A percentile compares a stretch with the other conserved stretches of the same genome.
phyloP scores from a whole-genome alignment of 2,329 filamentous ascomycete genomes.

The Scleromitrula shiraiana region DNA sequence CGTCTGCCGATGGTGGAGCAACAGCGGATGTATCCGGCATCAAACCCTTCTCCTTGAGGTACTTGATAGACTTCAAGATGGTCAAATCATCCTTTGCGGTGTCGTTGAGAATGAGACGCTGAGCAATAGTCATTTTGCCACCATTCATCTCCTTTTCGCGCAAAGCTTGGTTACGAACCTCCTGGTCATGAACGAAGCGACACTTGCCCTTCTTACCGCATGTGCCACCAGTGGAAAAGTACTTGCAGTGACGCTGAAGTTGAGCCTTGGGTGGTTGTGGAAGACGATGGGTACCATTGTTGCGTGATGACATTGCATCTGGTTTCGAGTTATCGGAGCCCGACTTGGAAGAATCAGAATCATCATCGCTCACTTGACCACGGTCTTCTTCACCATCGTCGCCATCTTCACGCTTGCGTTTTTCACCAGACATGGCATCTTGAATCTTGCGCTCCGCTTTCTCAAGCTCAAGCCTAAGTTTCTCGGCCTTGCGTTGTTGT shows the following conservation, averaged over 20 bases:
- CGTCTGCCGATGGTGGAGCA: constrained; percentile 20
- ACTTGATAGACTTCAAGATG: constrained; percentile 57
- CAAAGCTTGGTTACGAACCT: constrained; percentile 54
- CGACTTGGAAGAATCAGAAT: constrained; percentile 31
- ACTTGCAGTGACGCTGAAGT: constrained; percentile 60
- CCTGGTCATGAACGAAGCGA: constrained; percentile 61
- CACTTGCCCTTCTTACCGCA: constrained; percentile 70
- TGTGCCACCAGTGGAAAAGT: constrained; percentile 59
- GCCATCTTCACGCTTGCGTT: constrained; percentile 59
- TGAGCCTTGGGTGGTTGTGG: constrained; percentile 48
- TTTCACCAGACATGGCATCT: constrained; percentile 45
- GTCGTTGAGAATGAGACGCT: constrained; percentile 58
- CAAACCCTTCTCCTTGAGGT: constrained; percentile 44
- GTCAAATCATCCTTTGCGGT: constrained; percentile 61
- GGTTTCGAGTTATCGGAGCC: constrained; percentile 52
- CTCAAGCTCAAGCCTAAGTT: constrained; percentile 54
- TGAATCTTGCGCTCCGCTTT: constrained; percentile 51
- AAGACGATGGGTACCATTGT: constrained; percentile 20
- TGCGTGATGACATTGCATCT: constrained; percentile 47
- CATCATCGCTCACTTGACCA: constrained; percentile 26
- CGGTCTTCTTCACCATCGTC: constrained; percentile 58
- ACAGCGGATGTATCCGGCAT: constrained; percentile 27
- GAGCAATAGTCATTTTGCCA: constrained; percentile 57
- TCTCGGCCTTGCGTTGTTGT: constrained; percentile 49
- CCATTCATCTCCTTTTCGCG: constrained; percentile 57